Conservation (phyloP, 352 stramenopile species). For the Blastocystis sp. region DNA sequence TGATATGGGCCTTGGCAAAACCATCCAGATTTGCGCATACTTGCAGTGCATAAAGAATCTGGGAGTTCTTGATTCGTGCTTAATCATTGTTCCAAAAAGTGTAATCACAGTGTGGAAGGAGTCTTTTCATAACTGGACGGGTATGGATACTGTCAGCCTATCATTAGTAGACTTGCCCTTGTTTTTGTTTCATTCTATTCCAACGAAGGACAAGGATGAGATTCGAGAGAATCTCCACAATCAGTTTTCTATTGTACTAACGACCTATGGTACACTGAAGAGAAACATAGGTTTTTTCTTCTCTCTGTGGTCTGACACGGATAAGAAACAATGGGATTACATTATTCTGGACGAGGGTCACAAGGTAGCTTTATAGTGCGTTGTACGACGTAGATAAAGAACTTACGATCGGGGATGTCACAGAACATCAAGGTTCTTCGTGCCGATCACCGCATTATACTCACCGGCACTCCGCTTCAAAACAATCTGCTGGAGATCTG, state of each 20-base stretch:
- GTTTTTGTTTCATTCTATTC: not conserved
- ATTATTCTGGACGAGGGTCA: slow-evolving; percentile 73
- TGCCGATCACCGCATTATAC: slow-evolving; percentile 69
- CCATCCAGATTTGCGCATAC: not conserved
- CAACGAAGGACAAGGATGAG: not conserved
- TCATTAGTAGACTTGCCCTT: not conserved
- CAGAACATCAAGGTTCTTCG: slow-evolving; percentile 67
- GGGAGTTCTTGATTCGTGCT: not conserved
- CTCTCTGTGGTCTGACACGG: not conserved
- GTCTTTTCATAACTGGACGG: not conserved
- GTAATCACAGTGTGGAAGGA: slow-evolving; percentile 8
- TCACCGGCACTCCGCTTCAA: slow-evolving; percentile 72
- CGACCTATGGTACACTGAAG: not conserved
- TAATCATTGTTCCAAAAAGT: slow-evolving; percentile 6
- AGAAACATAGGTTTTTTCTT: not conserved
- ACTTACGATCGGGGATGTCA: slow-evolving; percentile 66
- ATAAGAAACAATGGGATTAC: slow-evolving; percentile 65
- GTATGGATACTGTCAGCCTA: not conserved
- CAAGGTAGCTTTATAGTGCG: slow-evolving; percentile 53
- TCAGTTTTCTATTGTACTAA: not conserved
- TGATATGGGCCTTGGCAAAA: slow-evolving; percentile 48
- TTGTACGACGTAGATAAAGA: slow-evolving; percentile 66
- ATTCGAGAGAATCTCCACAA: not conserved
- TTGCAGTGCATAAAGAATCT: not conserved
- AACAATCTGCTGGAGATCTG: slow-evolving; percentile 71